Base-by-base conservation (phyloP, 768 basidiomycete species). In the Termitomyces sp. region DNA sequence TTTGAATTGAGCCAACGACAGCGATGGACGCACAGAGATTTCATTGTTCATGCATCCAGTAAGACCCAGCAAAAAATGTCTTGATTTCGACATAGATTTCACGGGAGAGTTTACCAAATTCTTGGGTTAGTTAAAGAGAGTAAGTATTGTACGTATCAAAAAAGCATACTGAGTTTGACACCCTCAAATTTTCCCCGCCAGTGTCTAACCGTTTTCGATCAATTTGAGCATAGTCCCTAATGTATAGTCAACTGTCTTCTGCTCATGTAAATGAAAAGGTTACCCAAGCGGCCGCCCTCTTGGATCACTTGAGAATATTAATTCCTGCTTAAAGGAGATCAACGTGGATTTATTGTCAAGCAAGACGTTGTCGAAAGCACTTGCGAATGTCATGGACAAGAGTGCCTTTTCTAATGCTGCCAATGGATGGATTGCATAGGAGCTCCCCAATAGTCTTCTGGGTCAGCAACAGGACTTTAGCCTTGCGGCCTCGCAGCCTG, bases 391-490 rank as follows among this genome's bases (percentile, higher is more conserved):
- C 94, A 43, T 88, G 78, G n/a, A 95, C 91, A 32, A 96, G 76
- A 0, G 88, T 94, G 20, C 94, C 94, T 72, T 96, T 96, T 5
- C 94, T 94, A 4, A 96, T 86, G 20, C 93, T 92, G 7, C 94
- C 94, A 58, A 95, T 89, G 1, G 91, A 93, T 2, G 94, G 94
- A 69, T 96, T 96, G 65, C 94, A 96, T 22, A 91, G 93, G 65
- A 96, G 65, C 63, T 84, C 81, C 34, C 94, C 94, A 47, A 96
- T 83, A 0, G 86, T 93, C 50, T 82, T 87, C 69, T 94, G 93
- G 1, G 94, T 96, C 56, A 96, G 71, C 8, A 96, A 77, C 9
- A 93, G 64, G 0, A 93, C 94, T 60, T 81, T 79, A 2, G 93
- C 93, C 1, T 84, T 0, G 94, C 93, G 1, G 94, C 94, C 69